Evolutionary conservation across 2,329 filamentous ascomycete species (phyloP).

Genomic region (Botryotinia narcissicola): DNA sequence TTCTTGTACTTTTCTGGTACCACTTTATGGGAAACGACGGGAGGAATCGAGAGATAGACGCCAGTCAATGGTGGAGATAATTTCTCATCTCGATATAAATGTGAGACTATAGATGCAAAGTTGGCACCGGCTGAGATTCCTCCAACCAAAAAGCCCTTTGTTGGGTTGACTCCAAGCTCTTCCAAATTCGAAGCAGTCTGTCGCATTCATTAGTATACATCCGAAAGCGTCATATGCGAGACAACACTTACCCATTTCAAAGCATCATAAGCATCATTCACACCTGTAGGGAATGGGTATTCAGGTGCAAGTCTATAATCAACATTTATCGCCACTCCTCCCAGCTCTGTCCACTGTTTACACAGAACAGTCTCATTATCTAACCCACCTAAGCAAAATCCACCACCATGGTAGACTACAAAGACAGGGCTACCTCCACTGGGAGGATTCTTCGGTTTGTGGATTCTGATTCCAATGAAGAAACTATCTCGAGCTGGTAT

Average conservation of each 20-base stretch:
- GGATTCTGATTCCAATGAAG: slow-evolving; percentile 29
- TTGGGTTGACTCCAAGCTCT: slow-evolving; percentile 41
- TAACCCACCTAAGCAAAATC: slow-evolving; percentile 39
- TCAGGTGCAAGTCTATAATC: slow-evolving; percentile 48
- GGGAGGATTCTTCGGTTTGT: slow-evolving; percentile 26
- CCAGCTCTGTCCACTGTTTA: slow-evolving; percentile 38
- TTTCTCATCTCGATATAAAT: slow-evolving; percentile 43
- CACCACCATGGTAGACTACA: slow-evolving; percentile 41
- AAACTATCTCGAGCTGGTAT: slow-evolving; percentile 32
- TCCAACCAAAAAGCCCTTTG: slow-evolving; percentile 48
- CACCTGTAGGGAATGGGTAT: slow-evolving; percentile 45
- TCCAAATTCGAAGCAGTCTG: slow-evolving; percentile 21
- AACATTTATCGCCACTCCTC: slow-evolving; percentile 44
- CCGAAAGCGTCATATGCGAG: not conserved
- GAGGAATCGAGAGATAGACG: slow-evolving; percentile 45
- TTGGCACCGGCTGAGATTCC: slow-evolving; percentile 49
- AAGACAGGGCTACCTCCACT: slow-evolving; percentile 36
- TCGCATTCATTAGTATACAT: not conserved
- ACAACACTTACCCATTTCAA: slow-evolving; percentile 43
- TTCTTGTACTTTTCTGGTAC: slow-evolving; percentile 41
- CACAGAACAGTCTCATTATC: slow-evolving; percentile 39
- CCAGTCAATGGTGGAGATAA: slow-evolving; percentile 47
- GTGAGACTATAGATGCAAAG: slow-evolving; percentile 41
- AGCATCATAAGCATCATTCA: slow-evolving; percentile 47
- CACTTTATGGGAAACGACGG: not conserved